Evolutionary conservation across 2,329 filamentous ascomycete species (phyloP).

Genomic region (Dryadomyces quercus-mongolicae): DNA sequence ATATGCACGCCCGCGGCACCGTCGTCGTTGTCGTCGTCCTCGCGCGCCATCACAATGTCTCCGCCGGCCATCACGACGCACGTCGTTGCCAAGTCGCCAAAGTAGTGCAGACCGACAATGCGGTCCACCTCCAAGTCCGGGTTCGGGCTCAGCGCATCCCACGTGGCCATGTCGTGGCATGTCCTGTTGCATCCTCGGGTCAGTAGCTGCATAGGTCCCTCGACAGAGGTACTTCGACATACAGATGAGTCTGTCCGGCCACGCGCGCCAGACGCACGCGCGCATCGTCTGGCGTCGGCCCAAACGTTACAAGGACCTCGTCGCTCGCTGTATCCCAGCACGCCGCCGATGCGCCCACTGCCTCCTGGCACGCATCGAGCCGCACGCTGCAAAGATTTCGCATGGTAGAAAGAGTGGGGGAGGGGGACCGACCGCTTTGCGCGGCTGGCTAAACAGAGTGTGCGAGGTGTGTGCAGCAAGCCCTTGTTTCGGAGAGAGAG

Average conservation of each 20-base stretch:
- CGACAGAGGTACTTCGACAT: no score
- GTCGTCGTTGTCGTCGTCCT: conserved; percentile 35
- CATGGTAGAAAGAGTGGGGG: conserved; percentile 38
- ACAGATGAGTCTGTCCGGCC: conserved; percentile 10
- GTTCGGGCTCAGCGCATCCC: conserved; percentile 75
- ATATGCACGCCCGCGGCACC: conserved; percentile 51
- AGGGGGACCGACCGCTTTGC: no score
- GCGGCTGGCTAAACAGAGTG: no score
- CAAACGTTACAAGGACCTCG: conserved; percentile 71
- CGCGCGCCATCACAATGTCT: conserved; percentile 77
- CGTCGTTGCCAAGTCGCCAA: conserved; percentile 64
- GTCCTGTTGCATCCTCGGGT: no score
- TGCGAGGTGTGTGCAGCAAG: no score
- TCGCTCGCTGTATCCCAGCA: conserved; percentile 79
- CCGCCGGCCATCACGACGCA: conserved; percentile 81
- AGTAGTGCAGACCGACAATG: conserved; percentile 71
- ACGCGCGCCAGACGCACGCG: conserved; percentile 60
- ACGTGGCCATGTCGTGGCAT: conserved; percentile 53
- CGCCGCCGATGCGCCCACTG: conserved; percentile 55
- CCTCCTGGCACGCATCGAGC: conserved; percentile 52
- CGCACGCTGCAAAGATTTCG: conserved; percentile 75
- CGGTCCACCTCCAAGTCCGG: conserved; percentile 65
- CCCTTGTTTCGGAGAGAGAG: no score
- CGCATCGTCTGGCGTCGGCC: conserved; percentile 58
- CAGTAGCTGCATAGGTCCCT: no score